Evolutionary conservation across 768 basidiomycete genomes (phyloP).

Genomic region (Pisolithus sp.): DNA sequence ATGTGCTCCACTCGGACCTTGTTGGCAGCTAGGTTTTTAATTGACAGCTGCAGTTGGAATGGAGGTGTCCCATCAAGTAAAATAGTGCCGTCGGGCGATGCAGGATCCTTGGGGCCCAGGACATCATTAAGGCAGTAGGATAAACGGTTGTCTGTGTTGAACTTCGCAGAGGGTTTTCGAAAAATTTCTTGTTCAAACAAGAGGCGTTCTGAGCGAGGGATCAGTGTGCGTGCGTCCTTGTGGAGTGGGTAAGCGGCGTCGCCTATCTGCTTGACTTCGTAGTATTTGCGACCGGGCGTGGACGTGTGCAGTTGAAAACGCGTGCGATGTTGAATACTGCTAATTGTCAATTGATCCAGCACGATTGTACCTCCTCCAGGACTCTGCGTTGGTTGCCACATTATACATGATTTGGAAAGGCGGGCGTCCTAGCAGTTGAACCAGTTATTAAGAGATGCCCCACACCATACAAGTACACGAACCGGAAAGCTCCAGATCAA

Average conservation of each 20-base stretch:
- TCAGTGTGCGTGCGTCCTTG: constrained; percentile 53
- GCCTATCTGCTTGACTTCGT: constrained; percentile 85
- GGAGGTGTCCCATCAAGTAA: constrained; percentile 80
- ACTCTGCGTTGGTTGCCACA: constrained; percentile 62
- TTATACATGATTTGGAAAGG: constrained; percentile 94
- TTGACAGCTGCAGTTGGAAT: constrained; percentile 70
- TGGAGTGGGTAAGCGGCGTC: constrained; percentile 80
- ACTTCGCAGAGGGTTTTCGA: constrained; percentile 72
- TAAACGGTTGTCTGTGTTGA: constrained; percentile 59
- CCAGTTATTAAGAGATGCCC: background rate
- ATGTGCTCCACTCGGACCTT: constrained; percentile 54
- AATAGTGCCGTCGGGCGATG: constrained; percentile 49
- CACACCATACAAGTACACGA: constrained; percentile 8
- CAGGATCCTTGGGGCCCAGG: constrained; percentile 47
- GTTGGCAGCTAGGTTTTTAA: constrained; percentile 70
- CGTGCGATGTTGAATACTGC: constrained; percentile 74
- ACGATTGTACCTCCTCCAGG: constrained; percentile 65
- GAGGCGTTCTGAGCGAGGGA: constrained; percentile 62
- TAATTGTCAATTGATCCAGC: constrained; percentile 73
- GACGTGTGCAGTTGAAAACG: constrained; percentile 79
- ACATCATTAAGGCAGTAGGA: constrained; percentile 72
- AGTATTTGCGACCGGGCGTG: constrained; percentile 74
- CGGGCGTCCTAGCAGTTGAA: constrained; percentile 54
- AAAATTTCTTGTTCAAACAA: constrained; percentile 84
- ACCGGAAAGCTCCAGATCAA: constrained; percentile 82